These are phyloP conservation scores for Barnettozyma botsteinii DNA, from an alignment of 805 yeast genomes.

Conservation along the genomic window DNA sequence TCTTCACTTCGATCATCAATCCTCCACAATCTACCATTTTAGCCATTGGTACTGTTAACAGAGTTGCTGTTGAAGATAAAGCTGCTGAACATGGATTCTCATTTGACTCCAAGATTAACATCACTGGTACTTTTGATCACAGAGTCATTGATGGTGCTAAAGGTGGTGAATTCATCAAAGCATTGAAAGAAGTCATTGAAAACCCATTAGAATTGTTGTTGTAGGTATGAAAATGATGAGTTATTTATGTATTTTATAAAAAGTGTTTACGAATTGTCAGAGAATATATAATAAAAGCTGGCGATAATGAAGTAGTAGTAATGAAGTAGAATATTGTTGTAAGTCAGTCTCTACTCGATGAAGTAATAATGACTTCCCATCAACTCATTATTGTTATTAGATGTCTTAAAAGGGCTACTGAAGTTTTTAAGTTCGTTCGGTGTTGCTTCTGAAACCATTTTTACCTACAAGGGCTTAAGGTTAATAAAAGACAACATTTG, in stretches of 20 bases:
- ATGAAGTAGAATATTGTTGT: no score
- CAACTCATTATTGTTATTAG: no score
- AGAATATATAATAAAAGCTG: not conserved
- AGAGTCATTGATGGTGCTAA: slow-evolving; percentile 96
- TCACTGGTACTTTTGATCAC: slow-evolving; percentile 98
- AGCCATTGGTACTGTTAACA: slow-evolving; percentile 90
- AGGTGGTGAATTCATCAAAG: slow-evolving; percentile 96
- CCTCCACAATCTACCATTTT: slow-evolving; percentile 95
- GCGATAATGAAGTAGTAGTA: not conserved
- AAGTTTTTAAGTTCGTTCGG: no score
- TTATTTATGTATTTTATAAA: slow-evolving; percentile 1
- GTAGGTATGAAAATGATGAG: slow-evolving; percentile 31
- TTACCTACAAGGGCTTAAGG: no score
- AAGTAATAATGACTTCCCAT: no score
- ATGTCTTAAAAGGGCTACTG: no score
- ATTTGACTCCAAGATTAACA: slow-evolving; percentile 83
- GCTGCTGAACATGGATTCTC: slow-evolving; percentile 87
- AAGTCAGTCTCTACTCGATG: not conserved
- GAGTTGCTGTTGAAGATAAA: slow-evolving; percentile 89
- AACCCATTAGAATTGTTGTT: slow-evolving; percentile 92
- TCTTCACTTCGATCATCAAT: slow-evolving; percentile 95
- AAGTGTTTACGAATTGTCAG: not conserved
- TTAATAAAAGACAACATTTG: no score
- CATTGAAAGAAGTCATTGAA: slow-evolving; percentile 84
- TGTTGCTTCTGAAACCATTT: no score